Conservation (phyloP, 495 filamentous ascomycete genomes). For the Hypomontagnella monticulosa region DNA sequence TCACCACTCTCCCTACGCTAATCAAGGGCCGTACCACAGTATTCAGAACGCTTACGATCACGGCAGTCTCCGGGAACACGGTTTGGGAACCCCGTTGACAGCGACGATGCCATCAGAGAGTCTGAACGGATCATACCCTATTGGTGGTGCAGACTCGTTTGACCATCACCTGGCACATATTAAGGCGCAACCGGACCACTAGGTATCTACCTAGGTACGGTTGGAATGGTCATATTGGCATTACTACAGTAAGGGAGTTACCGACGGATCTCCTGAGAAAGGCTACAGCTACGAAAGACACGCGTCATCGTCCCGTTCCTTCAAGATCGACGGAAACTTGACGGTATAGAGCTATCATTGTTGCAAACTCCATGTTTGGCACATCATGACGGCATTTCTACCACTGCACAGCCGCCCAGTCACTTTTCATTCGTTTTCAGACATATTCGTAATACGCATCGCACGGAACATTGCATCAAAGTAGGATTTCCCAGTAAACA, state of each 20-base stretch:
- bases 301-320: conserved; percentile 1
- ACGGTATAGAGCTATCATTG: conserved; percentile 27
- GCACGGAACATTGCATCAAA: conserved; percentile 41
- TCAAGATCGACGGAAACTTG: conserved; percentile 11
- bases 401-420: conserved; percentile 17
- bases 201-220: too few relatives aligned
- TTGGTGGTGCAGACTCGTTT: conserved; percentile 23
- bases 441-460: conserved; percentile 37
- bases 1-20: conserved; percentile 44
- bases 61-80: conserved; percentile 43
- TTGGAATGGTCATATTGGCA: not conserved
- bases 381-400: conserved; percentile 28
- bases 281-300: conserved; percentile 1
- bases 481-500: conserved; percentile 27
- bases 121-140: conserved; percentile 41
- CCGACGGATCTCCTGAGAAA: conserved; percentile 1
- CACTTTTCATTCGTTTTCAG: conserved; percentile 25
- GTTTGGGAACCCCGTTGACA: conserved; percentile 42
- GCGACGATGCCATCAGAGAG: conserved; percentile 45
- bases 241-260: not conserved
- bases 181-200: conserved; percentile 36
- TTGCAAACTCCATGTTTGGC: conserved; percentile 17
- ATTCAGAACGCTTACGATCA: conserved; percentile 46
- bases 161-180: conserved; percentile 37
- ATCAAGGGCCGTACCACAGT: conserved; percentile 41